Evolutionary conservation across 2,329 filamentous ascomycete genomes (phyloP).

Genomic region (Peltaster fructicola): DNA sequence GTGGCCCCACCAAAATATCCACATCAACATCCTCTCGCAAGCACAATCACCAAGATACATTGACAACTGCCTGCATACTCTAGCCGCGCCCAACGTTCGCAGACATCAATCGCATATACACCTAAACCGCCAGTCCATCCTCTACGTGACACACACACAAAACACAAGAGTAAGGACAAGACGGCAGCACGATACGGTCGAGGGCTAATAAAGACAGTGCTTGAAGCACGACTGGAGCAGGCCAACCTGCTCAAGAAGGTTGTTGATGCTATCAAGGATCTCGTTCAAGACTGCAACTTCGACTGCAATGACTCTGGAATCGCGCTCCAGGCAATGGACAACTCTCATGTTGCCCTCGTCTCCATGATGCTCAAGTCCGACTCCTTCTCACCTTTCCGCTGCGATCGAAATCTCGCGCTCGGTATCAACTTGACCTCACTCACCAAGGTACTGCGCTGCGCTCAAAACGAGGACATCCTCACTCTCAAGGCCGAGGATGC

Average conservation of each 20-base stretch:
- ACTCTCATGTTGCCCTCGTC: constrained; percentile 95
- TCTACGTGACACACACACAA: constrained; percentile 3
- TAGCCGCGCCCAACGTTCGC: too few species aligned
- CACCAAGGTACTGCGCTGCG: constrained; percentile 90
- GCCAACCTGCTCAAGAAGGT: constrained; percentile 93
- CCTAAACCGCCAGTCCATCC: too few species aligned
- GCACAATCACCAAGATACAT: too few species aligned
- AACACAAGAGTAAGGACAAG: constrained; percentile 1
- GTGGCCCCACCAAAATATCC: too few species aligned
- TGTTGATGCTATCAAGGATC: constrained; percentile 96
- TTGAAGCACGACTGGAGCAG: constrained; percentile 95
- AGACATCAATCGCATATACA: too few species aligned
- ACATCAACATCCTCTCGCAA: too few species aligned
- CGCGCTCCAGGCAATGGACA: constrained; percentile 98
- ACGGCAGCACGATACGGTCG: too few species aligned
- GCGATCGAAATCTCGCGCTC: constrained; percentile 91
- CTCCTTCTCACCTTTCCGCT: constrained; percentile 85
- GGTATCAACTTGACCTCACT: constrained; percentile 93
- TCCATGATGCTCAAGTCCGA: constrained; percentile 98
- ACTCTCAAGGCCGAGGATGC: constrained; percentile 96
- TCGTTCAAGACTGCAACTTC: constrained; percentile 99
- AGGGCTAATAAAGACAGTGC: constrained; percentile 39
- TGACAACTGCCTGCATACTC: too few species aligned
- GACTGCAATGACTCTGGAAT: constrained; percentile 99
- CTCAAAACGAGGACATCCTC: constrained; percentile 83